Evolutionary conservation across 495 filamentous ascomycete genomes (phyloP).

Genomic region (Aspergillus conjunctus): DNA sequence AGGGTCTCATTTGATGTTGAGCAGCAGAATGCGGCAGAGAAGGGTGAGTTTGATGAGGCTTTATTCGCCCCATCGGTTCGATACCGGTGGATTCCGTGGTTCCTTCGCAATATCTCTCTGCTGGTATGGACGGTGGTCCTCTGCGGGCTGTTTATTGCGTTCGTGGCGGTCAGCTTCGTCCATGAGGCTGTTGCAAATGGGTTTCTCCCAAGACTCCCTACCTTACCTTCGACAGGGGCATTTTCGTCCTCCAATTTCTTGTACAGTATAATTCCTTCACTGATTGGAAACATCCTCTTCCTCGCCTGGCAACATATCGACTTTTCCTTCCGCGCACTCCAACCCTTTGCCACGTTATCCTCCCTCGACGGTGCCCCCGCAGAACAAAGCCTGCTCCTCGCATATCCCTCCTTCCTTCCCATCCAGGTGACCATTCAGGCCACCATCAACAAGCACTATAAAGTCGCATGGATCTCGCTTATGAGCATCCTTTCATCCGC

Average conservation of each 20-base stretch:
- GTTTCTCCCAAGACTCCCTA: slow-evolving; percentile 67
- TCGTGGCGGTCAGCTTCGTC: slow-evolving; percentile 78
- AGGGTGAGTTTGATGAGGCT: slow-evolving; percentile 42
- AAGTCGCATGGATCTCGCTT: slow-evolving; percentile 68
- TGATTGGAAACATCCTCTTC: slow-evolving; percentile 75
- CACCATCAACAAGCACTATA: slow-evolving; percentile 65
- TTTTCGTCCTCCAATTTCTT: slow-evolving; percentile 88
- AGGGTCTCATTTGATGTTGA: slow-evolving; percentile 48
- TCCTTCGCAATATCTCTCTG: slow-evolving; percentile 64
- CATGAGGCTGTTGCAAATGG: slow-evolving; percentile 64
- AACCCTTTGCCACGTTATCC: slow-evolving; percentile 71
- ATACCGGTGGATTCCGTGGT: slow-evolving; percentile 77
- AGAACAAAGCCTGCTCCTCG: slow-evolving; percentile 67
- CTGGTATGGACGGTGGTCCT: slow-evolving; percentile 63
- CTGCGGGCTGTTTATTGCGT: slow-evolving; percentile 67
- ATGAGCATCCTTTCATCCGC: slow-evolving; percentile 63
- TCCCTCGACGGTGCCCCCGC: slow-evolving; percentile 62
- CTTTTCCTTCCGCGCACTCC: slow-evolving; percentile 69
- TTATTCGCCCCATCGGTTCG: slow-evolving; percentile 53
- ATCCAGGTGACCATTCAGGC: slow-evolving; percentile 64
- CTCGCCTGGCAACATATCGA: slow-evolving; percentile 79
- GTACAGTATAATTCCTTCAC: slow-evolving; percentile 78
- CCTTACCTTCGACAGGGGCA: slow-evolving; percentile 60
- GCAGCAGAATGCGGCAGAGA: slow-evolving; percentile 33
- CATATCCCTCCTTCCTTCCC: slow-evolving; percentile 70